Percentiles rank a stretch among this genome's conserved stretches.
Evolutionary conservation across 2,329 filamentous ascomycete species (phyloP).

Genomic region (Aspergillus luchuensis): DNA sequence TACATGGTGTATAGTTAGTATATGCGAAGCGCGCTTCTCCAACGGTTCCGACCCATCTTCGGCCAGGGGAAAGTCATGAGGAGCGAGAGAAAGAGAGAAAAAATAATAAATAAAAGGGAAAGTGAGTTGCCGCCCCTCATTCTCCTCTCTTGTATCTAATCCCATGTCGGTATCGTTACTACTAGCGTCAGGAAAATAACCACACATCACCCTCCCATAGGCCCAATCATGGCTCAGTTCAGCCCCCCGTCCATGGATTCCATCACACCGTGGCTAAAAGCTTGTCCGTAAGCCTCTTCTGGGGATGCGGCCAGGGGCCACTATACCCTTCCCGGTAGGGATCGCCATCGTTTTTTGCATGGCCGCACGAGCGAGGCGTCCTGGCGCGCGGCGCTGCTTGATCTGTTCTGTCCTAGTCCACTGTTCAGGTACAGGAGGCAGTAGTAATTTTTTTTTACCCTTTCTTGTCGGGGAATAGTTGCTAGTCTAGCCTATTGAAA

Average conservation of each 20-base stretch:
- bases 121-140: too few relatives aligned
- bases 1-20: not conserved
- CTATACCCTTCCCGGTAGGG: constrained; percentile 18
- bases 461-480: too few relatives aligned
- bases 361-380: constrained; percentile 7
- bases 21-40: not conserved
- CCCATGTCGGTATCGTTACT: constrained; percentile 9
- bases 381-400: not conserved
- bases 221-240: not conserved
- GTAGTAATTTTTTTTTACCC: too few relatives aligned
- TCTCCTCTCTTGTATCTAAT: too few relatives aligned
- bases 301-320: constrained; percentile 17
- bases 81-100: too few relatives aligned
- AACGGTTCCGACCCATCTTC: not conserved
- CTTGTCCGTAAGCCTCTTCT: constrained; percentile 27
- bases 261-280: constrained; percentile 26
- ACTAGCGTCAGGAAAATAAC: not conserved
- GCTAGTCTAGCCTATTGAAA: too few relatives aligned
- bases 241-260: constrained; percentile 14
- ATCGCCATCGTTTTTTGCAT: constrained; percentile 14
- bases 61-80: too few relatives aligned
- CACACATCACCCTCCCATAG: too few relatives aligned
- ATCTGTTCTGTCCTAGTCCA: not conserved
- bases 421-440: not conserved
- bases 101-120: too few relatives aligned